Conservation (phyloP, 306 rosid genomes). For the Quercus aquifolioides region DNA sequence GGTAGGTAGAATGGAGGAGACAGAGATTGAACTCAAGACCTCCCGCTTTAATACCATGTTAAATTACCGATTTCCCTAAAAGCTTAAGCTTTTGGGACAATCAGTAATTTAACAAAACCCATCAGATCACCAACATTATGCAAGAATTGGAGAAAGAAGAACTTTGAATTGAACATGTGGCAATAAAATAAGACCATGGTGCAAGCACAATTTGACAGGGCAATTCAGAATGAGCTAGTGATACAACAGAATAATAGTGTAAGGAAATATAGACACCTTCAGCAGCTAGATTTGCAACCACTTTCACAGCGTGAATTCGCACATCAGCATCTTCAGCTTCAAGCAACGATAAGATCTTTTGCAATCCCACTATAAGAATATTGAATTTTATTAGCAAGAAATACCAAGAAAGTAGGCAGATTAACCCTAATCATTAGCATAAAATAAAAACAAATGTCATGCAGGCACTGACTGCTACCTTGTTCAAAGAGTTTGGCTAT, state of each 20-base stretch:
- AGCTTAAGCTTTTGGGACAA: too few species aligned
- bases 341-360: constrained; percentile 92
- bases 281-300: constrained; percentile 98
- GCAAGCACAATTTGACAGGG: background rate
- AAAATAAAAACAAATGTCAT: constrained; percentile 15
- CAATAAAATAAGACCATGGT: background rate
- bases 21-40: too few species aligned
- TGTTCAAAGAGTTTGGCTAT: constrained; percentile 97
- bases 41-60: too few species aligned
- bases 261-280: constrained; percentile 61
- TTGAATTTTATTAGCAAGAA: constrained; percentile 29
- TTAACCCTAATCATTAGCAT: background rate
- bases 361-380: constrained; percentile 82
- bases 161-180: background rate
- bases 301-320: constrained; percentile 96
- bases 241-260: background rate
- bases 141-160: background rate
- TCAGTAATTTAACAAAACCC: background rate
- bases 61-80: too few species aligned
- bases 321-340: constrained; percentile 97
- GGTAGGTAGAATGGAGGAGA: too few species aligned
- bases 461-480: constrained; percentile 49
- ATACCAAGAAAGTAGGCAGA: constrained; percentile 10
- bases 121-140: background rate
- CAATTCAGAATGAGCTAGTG: constrained; percentile 16